Base-by-base conservation (phyloP, 1,139 yeast genomes). In the Suhomyces guaymorum region DNA sequence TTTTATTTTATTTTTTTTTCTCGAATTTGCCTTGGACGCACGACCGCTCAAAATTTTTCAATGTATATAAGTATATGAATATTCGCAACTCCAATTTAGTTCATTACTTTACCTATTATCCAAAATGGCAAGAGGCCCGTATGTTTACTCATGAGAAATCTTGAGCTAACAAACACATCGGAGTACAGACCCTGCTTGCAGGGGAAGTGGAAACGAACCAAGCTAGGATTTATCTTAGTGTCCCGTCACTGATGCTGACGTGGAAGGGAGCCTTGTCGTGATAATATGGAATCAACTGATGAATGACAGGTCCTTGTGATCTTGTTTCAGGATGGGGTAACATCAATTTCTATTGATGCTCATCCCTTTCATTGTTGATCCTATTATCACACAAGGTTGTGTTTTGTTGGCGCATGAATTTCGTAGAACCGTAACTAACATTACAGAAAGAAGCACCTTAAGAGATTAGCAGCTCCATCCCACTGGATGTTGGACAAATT, bases 401-500 rank as follows among this genome's bases (percentile, higher is more conserved):
- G 38, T 35, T 31, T n/a, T 11, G 31, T 23, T 19, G 21, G 32
- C 26, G 14, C 20, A 15, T 15, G 28, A n/a, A 12, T 19, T 14
- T 30, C 35, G 39, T 36, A 36, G 39, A 29, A 5, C 19, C 20
- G 26, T 21, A 26, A 36, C 37, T 32, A 39, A 64, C 70, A 7
- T 22, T 45, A 33, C 53, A 76, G 82, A 78, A 88, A 88, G 90
- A 89, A 89, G 82, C 97, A 89, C 72, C 80, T 89, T 74, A 88
- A 88, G 84, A 86, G 96, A 80, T 82, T 88, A 74, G 95, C 96
- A 70, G 97, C 97, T 70, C 99, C 99, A 80, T 85, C 90, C 80
- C 98, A 94, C 85, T 94, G 98, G 98, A 87, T 94, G 95, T 86
- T 94, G 82, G 98, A 92, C 95, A 94, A 94, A 80, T 81, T 94